These are phyloP conservation scores for Salicornia ramosissima DNA, from an alignment of 148 eudicot species.

Conservation along the genomic window DNA sequence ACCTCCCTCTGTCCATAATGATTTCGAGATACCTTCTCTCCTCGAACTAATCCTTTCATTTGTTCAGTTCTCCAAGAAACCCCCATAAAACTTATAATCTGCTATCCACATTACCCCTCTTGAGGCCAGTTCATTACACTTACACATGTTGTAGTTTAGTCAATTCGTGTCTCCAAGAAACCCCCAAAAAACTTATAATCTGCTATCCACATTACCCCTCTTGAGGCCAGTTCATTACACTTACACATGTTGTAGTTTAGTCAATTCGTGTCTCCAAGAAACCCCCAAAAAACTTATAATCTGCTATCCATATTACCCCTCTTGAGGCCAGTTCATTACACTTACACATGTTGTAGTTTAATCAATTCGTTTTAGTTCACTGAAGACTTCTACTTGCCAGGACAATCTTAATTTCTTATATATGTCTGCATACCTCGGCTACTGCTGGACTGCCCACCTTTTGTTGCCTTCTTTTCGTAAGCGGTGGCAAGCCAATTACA, in stretches of 20 bases:
- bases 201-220: neutral
- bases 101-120: neutral
- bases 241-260: too few species aligned
- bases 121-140: too few species aligned
- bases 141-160: too few species aligned
- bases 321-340: too few species aligned
- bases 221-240: too few species aligned
- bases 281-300: neutral
- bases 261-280: neutral
- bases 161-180: neutral
- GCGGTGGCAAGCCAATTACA: neutral
- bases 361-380: neutral
- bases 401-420: neutral
- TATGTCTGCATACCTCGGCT: neutral
- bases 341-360: neutral
- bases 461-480: neutral
- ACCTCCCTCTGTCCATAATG: neutral
- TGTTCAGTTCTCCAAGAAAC: neutral
- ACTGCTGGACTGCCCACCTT: constrained; percentile 10
- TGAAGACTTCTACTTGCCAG: neutral
- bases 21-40: neutral
- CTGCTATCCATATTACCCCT: neutral
- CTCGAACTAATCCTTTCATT: neutral
- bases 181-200: neutral
- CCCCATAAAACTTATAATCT: neutral